Evolutionary conservation across 1,139 yeast genomes (phyloP).

Genomic region (Debaryomycetaceae sp.): DNA sequence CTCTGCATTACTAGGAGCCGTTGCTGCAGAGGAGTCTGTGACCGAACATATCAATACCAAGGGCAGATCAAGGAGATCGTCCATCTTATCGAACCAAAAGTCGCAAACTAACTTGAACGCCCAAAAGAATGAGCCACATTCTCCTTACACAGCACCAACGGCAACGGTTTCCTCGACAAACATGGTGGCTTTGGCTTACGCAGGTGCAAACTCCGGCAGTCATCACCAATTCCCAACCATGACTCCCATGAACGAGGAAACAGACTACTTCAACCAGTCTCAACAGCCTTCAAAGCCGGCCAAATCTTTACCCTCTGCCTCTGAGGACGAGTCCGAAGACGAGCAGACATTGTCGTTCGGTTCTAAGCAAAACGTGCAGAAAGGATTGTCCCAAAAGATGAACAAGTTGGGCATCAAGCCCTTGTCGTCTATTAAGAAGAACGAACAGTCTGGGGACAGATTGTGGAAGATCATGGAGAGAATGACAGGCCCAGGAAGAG

Average conservation of each 20-base stretch:
- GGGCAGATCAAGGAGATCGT: slow-evolving; percentile 40
- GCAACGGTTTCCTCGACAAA: slow-evolving; percentile 62
- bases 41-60: slow-evolving; percentile 30
- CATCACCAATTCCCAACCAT: slow-evolving; percentile 56
- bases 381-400: slow-evolving; percentile 43
- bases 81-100: slow-evolving; percentile 29
- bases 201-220: slow-evolving; percentile 30
- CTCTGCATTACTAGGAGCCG: slow-evolving; percentile 90
- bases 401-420: slow-evolving; percentile 38
- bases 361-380: slow-evolving; percentile 49
- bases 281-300: slow-evolving; percentile 10
- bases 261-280: slow-evolving; percentile 45
- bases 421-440: slow-evolving; percentile 22
- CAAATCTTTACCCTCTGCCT: slow-evolving; percentile 5
- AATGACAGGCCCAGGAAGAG: slow-evolving; percentile 80
- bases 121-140: slow-evolving; percentile 33
- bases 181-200: slow-evolving; percentile 51
- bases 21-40: slow-evolving; percentile 69
- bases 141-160: slow-evolving; percentile 74
- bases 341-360: slow-evolving; percentile 57
- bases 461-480: slow-evolving; percentile 86
- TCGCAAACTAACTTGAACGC: slow-evolving; percentile 20
- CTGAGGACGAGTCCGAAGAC: slow-evolving; percentile 38
- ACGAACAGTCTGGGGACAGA: slow-evolving; percentile 40
- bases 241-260: slow-evolving; percentile 50